A percentile compares a stretch with the other conserved stretches of the same genome.
Evolutionary conservation across 2,329 filamentous ascomycete species (phyloP).

Genomic region (Neophaeococcomyces mojaviensis): DNA sequence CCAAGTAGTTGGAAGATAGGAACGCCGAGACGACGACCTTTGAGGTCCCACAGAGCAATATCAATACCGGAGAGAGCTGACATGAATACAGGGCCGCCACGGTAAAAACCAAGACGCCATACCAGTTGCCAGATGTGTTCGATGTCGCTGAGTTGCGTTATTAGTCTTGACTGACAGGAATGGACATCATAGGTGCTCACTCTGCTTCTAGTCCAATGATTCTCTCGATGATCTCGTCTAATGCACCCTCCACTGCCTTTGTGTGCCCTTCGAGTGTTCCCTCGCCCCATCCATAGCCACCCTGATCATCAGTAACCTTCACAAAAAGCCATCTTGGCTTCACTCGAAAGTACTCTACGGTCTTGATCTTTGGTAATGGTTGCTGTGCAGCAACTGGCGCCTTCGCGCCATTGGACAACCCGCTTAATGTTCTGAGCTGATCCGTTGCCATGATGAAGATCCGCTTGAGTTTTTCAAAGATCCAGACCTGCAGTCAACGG

Average conservation of each 20-base stretch:
- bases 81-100: constrained; percentile 74
- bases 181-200: constrained; percentile 34
- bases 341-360: constrained; percentile 66
- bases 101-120: constrained; percentile 66
- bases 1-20: constrained; percentile 68
- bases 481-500: not conserved
- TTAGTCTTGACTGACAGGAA: no score
- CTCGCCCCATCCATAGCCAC: constrained; percentile 64
- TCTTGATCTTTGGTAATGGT: constrained; percentile 40
- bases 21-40: constrained; percentile 53
- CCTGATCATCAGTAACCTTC: constrained; percentile 62
- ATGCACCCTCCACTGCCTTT: constrained; percentile 64
- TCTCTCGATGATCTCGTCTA: constrained; percentile 58
- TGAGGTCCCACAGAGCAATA: constrained; percentile 73
- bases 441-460: constrained; percentile 14
- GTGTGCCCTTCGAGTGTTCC: constrained; percentile 67
- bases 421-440: constrained; percentile 14
- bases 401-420: constrained; percentile 10
- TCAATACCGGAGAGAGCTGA: constrained; percentile 69
- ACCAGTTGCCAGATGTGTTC: constrained; percentile 64
- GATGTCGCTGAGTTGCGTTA: constrained; percentile 45
- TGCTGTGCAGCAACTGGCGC: not conserved
- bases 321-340: constrained; percentile 71
- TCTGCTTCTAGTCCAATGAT: constrained; percentile 63
- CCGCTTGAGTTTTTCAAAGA: not conserved